Evolutionary conservation across 1,284 basidiomycete species (phyloP).

Genomic region (Cutaneotrichosporon dermatis): DNA sequence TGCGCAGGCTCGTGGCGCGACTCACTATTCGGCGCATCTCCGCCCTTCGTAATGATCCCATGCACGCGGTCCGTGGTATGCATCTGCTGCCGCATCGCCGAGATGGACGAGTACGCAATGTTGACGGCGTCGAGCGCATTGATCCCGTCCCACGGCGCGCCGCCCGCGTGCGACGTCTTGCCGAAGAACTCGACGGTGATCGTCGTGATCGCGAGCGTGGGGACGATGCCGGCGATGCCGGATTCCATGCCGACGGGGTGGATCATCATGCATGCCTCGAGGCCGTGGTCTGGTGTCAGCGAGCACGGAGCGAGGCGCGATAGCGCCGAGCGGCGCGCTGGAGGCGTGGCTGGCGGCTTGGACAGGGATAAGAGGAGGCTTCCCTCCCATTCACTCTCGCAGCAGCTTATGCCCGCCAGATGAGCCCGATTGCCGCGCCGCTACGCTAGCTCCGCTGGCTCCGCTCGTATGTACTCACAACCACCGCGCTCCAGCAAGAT

Average conservation of each 20-base stretch:
- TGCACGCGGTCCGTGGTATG: slow-evolving; percentile 16
- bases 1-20: neutral
- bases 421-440: no score
- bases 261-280: slow-evolving; percentile 31
- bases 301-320: no score
- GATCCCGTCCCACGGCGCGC: slow-evolving; percentile 58
- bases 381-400: no score
- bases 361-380: no score
- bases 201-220: slow-evolving; percentile 28
- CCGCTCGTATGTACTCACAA: slow-evolving; percentile 54
- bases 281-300: slow-evolving; percentile 17
- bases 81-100: slow-evolving; percentile 67
- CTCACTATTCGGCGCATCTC: slow-evolving; percentile 54
- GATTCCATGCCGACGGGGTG: slow-evolving; percentile 15
- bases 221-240: slow-evolving; percentile 20
- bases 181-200: slow-evolving; percentile 35
- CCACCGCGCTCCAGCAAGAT: slow-evolving; percentile 68
- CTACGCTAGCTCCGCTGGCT: no score
- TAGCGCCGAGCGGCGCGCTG: no score
- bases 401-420: no score
- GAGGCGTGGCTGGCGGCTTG: no score
- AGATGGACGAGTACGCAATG: slow-evolving; percentile 68
- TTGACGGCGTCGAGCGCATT: slow-evolving; percentile 83
- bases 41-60: slow-evolving; percentile 51
- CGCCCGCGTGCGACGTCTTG: slow-evolving; percentile 65